Percentiles rank a stretch among this genome's conserved stretches.
Evolutionary conservation across 768 basidiomycete species (phyloP).

Genomic region (Pleurotus ostreatus): DNA sequence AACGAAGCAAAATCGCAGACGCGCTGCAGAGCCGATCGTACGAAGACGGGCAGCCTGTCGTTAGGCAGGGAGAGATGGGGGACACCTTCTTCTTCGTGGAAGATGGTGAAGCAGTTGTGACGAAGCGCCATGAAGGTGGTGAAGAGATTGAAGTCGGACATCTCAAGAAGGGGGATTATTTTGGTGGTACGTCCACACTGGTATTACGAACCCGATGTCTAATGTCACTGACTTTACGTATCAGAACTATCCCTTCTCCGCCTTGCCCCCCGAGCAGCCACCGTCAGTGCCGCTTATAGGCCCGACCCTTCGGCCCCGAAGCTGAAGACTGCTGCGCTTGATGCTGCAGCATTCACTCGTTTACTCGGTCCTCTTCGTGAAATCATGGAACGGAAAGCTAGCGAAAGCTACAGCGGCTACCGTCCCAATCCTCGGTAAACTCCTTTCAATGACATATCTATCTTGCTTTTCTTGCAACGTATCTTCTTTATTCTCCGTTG

Average conservation of each 20-base stretch:
- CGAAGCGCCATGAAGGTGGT: conserved; percentile 63
- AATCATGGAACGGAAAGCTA: conserved; percentile 89
- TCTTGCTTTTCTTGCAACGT: conserved; percentile 5
- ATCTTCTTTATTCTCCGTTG: conserved; percentile 26
- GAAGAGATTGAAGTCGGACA: conserved; percentile 71
- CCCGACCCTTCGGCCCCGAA: conserved; percentile 47
- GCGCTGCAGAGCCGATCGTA: conserved; percentile 83
- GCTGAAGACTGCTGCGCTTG: conserved; percentile 91
- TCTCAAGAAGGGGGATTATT: conserved; percentile 91
- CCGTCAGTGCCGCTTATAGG: conserved; percentile 76
- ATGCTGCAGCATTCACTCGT: conserved; percentile 90
- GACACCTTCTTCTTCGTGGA: conserved; percentile 98
- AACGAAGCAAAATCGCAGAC: conserved; percentile 96
- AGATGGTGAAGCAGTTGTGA: conserved; percentile 85
- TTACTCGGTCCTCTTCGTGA: conserved; percentile 89
- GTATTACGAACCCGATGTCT: neutral
- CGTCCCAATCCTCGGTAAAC: conserved; percentile 14
- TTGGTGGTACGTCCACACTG: conserved; percentile 64
- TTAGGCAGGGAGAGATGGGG: conserved; percentile 90
- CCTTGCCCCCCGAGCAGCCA: conserved; percentile 90
- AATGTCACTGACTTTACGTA: conserved; percentile 5
- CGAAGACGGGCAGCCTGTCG: conserved; percentile 81
- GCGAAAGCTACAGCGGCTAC: conserved; percentile 55
- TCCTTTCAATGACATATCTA: neutral
- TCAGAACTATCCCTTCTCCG: conserved; percentile 89